Conservation (phyloP, 352 stramenopile species). For the Pythium apleroticum region DNA sequence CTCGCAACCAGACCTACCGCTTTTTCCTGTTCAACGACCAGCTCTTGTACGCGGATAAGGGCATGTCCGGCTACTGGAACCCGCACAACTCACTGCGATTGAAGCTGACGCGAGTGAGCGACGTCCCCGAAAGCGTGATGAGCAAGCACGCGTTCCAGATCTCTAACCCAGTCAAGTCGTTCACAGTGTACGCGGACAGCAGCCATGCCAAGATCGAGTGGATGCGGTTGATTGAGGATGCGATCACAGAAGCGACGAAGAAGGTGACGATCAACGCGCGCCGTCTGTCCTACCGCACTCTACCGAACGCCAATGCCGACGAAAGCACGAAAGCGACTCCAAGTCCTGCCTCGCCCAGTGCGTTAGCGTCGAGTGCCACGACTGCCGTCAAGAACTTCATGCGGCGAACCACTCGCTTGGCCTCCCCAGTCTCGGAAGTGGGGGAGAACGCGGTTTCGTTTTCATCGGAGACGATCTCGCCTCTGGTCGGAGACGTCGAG, state of each 20-base stretch:
- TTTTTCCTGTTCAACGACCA: slow-evolving; percentile 91
- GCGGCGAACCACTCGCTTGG: slow-evolving; percentile 45
- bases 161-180: slow-evolving; percentile 82
- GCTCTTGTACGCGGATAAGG: slow-evolving; percentile 78
- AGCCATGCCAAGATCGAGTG: slow-evolving; percentile 69
- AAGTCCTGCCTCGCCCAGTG: slow-evolving; percentile 4
- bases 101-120: slow-evolving; percentile 79
- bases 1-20: slow-evolving; percentile 79
- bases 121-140: slow-evolving; percentile 69
- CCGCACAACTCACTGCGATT: slow-evolving; percentile 84
- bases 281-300: slow-evolving; percentile 46
- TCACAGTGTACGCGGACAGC: slow-evolving; percentile 78
- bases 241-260: slow-evolving; percentile 67
- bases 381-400: slow-evolving; percentile 56
- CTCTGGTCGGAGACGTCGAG: neutral
- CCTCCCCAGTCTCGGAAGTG: slow-evolving; percentile 32
- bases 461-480: slow-evolving; percentile 4
- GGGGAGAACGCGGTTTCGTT: neutral
- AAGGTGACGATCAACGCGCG: slow-evolving; percentile 75
- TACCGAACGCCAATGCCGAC: slow-evolving; percentile 5
- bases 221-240: slow-evolving; percentile 81
- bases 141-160: slow-evolving; percentile 85
- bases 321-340: neutral
- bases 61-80: slow-evolving; percentile 79
- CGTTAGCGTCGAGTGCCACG: slow-evolving; percentile 27